Conservation (phyloP, 2,329 filamentous ascomycete genomes). For the Claviceps sp. region DNA sequence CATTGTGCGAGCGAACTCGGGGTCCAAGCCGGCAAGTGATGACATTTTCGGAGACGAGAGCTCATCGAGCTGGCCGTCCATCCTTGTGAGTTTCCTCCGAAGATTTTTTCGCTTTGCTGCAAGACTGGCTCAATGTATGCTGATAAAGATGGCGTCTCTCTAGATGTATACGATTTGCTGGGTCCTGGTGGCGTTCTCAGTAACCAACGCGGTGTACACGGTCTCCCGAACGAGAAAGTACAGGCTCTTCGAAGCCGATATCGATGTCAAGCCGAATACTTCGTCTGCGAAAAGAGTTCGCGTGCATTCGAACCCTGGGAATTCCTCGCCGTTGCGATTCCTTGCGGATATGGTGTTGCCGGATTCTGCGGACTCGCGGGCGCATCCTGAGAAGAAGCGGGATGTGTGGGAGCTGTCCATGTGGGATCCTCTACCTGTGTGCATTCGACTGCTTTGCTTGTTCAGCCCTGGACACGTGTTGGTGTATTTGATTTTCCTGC, state of each 20-base stretch:
- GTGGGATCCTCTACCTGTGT: conserved; percentile 85
- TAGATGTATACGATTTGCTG: conserved; percentile 62
- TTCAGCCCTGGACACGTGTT: conserved; percentile 93
- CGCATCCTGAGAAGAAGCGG: conserved; percentile 65
- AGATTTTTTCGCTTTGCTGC: too few species aligned
- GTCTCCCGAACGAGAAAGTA: conserved; percentile 75
- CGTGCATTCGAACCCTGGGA: conserved; percentile 68
- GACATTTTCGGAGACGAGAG: conserved; percentile 72
- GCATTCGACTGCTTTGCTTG: conserved; percentile 68
- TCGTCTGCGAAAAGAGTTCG: conserved; percentile 80
- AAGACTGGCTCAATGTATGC: not conserved
- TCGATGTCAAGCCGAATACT: conserved; percentile 64
- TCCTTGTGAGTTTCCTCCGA: conserved; percentile 29
- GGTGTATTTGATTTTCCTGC: conserved; percentile 79
- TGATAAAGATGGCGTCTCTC: not conserved
- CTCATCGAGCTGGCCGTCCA: conserved; percentile 50
- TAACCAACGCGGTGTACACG: conserved; percentile 67
- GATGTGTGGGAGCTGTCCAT: conserved; percentile 93
- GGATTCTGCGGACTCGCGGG: conserved; percentile 64
- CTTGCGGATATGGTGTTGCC: conserved; percentile 54
- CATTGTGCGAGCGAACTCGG: conserved; percentile 67
- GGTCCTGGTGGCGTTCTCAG: conserved; percentile 51
- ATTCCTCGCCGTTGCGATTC: conserved; percentile 66
- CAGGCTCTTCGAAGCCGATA: conserved; percentile 75
- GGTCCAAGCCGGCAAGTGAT: conserved; percentile 41